Conservation (phyloP, 352 stramenopile species). For the Phytophthora citricola region DNA sequence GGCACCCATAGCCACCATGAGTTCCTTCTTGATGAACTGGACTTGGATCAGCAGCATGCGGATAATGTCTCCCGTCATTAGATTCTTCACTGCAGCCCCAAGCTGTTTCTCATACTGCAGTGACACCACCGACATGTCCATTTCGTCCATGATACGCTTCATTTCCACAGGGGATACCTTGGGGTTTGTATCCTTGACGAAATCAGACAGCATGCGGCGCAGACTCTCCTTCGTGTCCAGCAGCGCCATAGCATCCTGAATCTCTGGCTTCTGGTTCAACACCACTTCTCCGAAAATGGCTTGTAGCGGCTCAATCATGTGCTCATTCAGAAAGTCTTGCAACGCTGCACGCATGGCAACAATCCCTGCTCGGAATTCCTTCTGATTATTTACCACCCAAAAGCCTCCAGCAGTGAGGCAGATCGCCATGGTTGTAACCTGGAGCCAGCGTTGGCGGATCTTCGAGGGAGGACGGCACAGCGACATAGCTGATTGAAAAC, state of each 20-base stretch:
- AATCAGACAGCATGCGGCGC: slow-evolving; percentile 82
- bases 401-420: slow-evolving; percentile 62
- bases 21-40: slow-evolving; percentile 91
- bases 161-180: slow-evolving; percentile 46
- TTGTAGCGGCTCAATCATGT: slow-evolving; percentile 82
- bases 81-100: slow-evolving; percentile 67
- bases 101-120: slow-evolving; percentile 78
- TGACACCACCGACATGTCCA: slow-evolving; percentile 83
- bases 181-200: slow-evolving; percentile 79
- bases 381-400: slow-evolving; percentile 74
- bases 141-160: slow-evolving; percentile 60
- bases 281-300: slow-evolving; percentile 82
- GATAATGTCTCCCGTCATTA: slow-evolving; percentile 88
- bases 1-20: slow-evolving; percentile 88
- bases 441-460: slow-evolving; percentile 77
- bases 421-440: slow-evolving; percentile 60
- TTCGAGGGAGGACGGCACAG: slow-evolving; percentile 74
- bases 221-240: slow-evolving; percentile 84
- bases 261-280: slow-evolving; percentile 86
- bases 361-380: slow-evolving; percentile 63
- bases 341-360: slow-evolving; percentile 46
- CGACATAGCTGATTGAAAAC: slow-evolving; percentile 61
- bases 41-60: slow-evolving; percentile 90
- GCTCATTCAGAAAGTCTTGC: slow-evolving; percentile 79
- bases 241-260: slow-evolving; percentile 80